Conservation (phyloP, 2,329 filamentous ascomycete species). For the Byssochlamys sp. region DNA sequence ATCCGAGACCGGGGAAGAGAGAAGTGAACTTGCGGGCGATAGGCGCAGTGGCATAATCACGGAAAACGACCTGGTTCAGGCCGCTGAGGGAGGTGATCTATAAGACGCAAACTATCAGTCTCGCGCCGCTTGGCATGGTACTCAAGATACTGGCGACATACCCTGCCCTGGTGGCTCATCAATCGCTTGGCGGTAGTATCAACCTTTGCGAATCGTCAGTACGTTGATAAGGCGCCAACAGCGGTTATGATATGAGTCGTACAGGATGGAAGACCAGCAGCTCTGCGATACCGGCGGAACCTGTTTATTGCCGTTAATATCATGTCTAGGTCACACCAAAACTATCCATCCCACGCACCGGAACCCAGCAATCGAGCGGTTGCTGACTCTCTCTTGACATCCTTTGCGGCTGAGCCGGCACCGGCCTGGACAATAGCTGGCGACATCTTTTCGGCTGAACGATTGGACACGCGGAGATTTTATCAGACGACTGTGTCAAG, state of each 20-base stretch:
- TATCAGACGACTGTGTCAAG: neutral
- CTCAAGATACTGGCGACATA: constrained; percentile 26
- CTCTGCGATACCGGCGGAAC: constrained; percentile 85
- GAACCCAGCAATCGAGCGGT: constrained; percentile 81
- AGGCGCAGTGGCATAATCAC: constrained; percentile 67
- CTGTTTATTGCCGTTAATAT: constrained; percentile 38
- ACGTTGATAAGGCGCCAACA: neutral
- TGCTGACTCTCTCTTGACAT: constrained; percentile 77
- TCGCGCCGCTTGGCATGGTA: constrained; percentile 1
- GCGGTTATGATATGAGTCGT: constrained; percentile 23
- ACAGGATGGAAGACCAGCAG: constrained; percentile 87
- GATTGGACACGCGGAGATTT: neutral
- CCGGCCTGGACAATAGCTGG: constrained; percentile 35
- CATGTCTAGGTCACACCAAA: neutral
- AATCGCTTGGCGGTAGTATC: constrained; percentile 97
- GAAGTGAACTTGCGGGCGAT: constrained; percentile 75
- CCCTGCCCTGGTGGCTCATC: constrained; percentile 90
- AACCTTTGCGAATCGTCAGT: constrained; percentile 49
- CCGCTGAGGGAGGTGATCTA: constrained; percentile 52
- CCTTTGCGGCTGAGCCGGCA: constrained; percentile 43
- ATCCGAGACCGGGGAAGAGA: constrained; percentile 90
- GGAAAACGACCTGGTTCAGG: constrained; percentile 89
- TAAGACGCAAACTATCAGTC: constrained; percentile 10
- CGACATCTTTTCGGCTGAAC: constrained; percentile 41
- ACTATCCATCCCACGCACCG: constrained; percentile 47